Conservation (phyloP, 2,329 filamentous ascomycete genomes). For the Xylaria sp. region DNA sequence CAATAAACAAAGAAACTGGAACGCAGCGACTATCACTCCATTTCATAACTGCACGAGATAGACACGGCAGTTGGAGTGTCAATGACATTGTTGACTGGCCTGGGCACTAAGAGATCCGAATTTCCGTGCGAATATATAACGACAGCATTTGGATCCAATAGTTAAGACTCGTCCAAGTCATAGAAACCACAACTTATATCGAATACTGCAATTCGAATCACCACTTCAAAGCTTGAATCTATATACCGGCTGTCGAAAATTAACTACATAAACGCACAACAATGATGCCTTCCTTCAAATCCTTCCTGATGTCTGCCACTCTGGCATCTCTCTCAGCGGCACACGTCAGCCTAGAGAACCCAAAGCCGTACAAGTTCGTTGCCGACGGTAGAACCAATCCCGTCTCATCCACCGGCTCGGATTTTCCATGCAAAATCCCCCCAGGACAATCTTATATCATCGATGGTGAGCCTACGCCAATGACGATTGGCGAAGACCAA, state of each 20-base stretch:
- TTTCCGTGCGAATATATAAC: neutral
- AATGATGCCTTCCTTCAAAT: constrained; percentile 27
- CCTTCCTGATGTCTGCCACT: constrained; percentile 28
- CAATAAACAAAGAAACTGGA: neutral
- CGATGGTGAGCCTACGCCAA: constrained; percentile 58
- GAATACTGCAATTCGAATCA: neutral
- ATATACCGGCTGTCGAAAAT: neutral
- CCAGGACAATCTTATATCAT: constrained; percentile 51
- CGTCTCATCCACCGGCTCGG: constrained; percentile 61
- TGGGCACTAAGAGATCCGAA: neutral
- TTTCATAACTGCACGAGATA: neutral
- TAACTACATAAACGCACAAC: neutral
- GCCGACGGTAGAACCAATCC: constrained; percentile 65
- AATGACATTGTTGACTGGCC: neutral
- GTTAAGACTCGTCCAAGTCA: neutral
- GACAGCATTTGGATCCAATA: neutral
- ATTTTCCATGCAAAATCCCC: constrained; percentile 77
- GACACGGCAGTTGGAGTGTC: neutral
- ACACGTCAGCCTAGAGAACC: constrained; percentile 71
- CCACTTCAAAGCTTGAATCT: neutral
- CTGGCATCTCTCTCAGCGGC: constrained; percentile 49
- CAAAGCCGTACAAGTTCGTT: constrained; percentile 61
- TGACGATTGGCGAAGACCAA: constrained; percentile 62
- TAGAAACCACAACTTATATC: neutral
- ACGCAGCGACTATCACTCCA: neutral